Base-by-base conservation (phyloP, 2,329 filamentous ascomycete species). In the Trichoderma oligosporum region DNA sequence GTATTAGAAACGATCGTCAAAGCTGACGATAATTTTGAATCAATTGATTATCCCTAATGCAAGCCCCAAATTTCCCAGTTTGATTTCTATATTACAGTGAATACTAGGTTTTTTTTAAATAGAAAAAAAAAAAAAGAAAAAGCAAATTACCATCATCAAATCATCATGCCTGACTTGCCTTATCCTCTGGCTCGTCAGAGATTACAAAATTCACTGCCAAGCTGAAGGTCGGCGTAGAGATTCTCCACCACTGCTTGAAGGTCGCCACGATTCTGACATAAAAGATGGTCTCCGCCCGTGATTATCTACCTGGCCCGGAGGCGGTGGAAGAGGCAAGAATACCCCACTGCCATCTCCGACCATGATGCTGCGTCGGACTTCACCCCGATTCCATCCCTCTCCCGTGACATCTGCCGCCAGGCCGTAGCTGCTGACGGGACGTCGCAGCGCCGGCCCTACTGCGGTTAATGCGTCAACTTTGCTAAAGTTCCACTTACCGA, bases 401-500 rank as follows among this genome's bases (percentile, higher is more conserved):
- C 75, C 73, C 2, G 75, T 68, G 18, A 80, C 69, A 60, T 83
- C 81, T 14, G 78, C 74, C n/a, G 75, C 76, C 33, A 84, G 74
- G 12, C 82, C 82, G 66, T 83, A 84, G 65, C 77, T 80, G 68
- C 81, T 84, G 55, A 78, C 69, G 29, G 80, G 81, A 33, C 81
- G 76, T 11, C 66, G 64, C 31, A 60, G 61, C 56, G 46, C 64
- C 57, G 49, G 67, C 61, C 62, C 66, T 59, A 41, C 63, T 56
- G 58, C 65, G 62, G 61, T 63, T 45, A 70, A 58, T 58, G 68
- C 72, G 64, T 67, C 68, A 57, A 84, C 75, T 56, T 78, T 76
- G 46, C 80, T 75, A 66, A 82, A 83, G 55, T 80, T 82, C 82
- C 82, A 85, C 63, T 81, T 77, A 38, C 82, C 71, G 60, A 80